These are phyloP conservation scores for Plenodomus tracheiphilus DNA, from an alignment of 2,329 filamentous ascomycete species.

Conservation along the genomic window DNA sequence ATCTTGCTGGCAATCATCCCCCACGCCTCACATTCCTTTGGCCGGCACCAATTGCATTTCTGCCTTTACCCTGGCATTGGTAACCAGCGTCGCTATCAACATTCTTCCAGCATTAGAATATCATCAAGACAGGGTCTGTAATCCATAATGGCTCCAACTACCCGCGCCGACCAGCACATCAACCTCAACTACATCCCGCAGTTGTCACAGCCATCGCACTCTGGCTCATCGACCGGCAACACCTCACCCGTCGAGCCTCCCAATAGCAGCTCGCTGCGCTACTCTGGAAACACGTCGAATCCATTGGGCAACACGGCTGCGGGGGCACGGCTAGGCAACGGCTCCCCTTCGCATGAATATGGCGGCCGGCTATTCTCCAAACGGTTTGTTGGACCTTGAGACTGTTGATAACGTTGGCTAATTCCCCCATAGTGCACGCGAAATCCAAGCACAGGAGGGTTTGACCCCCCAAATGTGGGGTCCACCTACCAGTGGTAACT, in stretches of 20 bases:
- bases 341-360: conserved; percentile 94
- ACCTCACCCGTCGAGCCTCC: conserved; percentile 79
- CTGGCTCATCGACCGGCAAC: conserved; percentile 76
- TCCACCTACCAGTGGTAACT: conserved; percentile 93
- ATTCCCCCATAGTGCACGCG: conserved; percentile 70
- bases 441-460: conserved; percentile 96
- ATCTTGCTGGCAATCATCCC: conserved; percentile 38
- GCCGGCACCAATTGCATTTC: conserved; percentile 44
- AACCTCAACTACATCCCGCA: conserved; percentile 79
- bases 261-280: conserved; percentile 65
- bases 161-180: conserved; percentile 81
- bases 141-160: conserved; percentile 87
- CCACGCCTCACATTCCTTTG: conserved; percentile 47
- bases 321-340: conserved; percentile 76
- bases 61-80: conserved; percentile 44
- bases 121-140: conserved; percentile 52
- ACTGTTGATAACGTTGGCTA: conserved; percentile 34
- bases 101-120: conserved; percentile 29
- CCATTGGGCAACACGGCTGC: conserved; percentile 55
- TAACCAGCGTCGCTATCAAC: conserved; percentile 40
- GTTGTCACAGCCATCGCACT: conserved; percentile 68
- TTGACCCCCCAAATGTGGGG: conserved; percentile 79
- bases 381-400: conserved; percentile 65
- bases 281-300: conserved; percentile 70
- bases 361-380: conserved; percentile 82